Conservation (phyloP, 108 stramenopile genomes). For the Skeletonema tropicum region DNA sequence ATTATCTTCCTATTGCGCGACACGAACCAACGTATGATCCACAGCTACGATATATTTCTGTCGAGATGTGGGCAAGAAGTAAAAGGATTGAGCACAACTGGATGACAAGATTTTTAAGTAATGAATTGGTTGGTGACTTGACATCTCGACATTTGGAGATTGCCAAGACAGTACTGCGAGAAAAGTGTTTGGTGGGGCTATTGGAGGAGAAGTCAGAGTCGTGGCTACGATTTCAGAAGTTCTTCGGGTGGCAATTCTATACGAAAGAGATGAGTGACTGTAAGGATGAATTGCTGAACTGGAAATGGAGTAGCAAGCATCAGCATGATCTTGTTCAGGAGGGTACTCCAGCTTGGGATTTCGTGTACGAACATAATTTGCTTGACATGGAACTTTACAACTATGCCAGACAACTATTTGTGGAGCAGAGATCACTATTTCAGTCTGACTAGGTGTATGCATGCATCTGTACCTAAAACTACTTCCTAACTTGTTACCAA, state of each 20-base stretch:
- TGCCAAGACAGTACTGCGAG: slow-evolving; percentile 54
- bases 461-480: background rate
- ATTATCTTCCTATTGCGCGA: slow-evolving; percentile 21
- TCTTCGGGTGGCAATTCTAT: slow-evolving; percentile 40
- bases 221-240: slow-evolving; percentile 39
- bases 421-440: slow-evolving; percentile 7
- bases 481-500: no score
- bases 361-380: slow-evolving; percentile 53
- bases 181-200: slow-evolving; percentile 59
- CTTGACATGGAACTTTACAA: slow-evolving; percentile 57
- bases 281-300: background rate
- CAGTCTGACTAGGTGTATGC: background rate
- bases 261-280: background rate
- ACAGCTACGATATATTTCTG: slow-evolving; percentile 32
- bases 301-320: background rate
- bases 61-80: slow-evolving; percentile 37
- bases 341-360: slow-evolving; percentile 47
- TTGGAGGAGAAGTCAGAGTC: slow-evolving; percentile 46
- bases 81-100: slow-evolving; percentile 50
- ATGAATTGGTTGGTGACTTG: slow-evolving; percentile 40
- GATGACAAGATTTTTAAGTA: slow-evolving; percentile 54
- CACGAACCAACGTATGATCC: slow-evolving; percentile 5
- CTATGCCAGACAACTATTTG: slow-evolving; percentile 52
- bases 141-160: slow-evolving; percentile 43
- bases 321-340: slow-evolving; percentile 3